phyloP scores from a whole-genome alignment of 306 rosid genomes.

The Urtica urens region DNA sequence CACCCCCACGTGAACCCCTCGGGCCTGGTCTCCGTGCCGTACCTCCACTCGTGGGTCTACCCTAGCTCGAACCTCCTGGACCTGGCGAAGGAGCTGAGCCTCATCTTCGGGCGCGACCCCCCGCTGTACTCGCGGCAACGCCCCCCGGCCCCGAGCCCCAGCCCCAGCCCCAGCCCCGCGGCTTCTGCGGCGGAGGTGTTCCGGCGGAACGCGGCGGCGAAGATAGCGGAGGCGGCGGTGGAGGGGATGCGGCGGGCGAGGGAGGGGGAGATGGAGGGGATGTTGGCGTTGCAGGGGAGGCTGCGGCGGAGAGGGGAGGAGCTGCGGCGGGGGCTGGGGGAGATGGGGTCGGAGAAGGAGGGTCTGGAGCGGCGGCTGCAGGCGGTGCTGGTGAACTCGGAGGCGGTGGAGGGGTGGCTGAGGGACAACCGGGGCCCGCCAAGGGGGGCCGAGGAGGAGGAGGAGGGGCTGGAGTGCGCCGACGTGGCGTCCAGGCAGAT shows the following conservation, averaged over 20 bases:
- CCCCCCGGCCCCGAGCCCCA: conserved; percentile 26
- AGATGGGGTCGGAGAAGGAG: conserved; percentile 77
- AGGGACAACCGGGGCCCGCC: conserved; percentile 59
- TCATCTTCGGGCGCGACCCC: conserved; percentile 56
- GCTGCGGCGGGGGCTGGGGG: conserved; percentile 45
- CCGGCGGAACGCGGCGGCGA: conserved; percentile 53
- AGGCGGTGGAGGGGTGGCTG: conserved; percentile 68
- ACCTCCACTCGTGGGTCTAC: conserved; percentile 64
- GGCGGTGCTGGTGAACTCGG: conserved; percentile 77
- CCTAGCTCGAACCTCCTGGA: conserved; percentile 70
- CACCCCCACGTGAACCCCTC: conserved; percentile 74
- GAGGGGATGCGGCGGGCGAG: conserved; percentile 40
- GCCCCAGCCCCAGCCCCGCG: conserved; percentile 11
- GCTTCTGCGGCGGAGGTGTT: conserved; percentile 58
- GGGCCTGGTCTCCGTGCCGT: conserved; percentile 61
- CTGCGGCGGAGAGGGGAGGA: conserved; percentile 56
- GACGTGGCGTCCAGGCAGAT: conserved; percentile 70
- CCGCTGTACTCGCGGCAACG: conserved; percentile 85
- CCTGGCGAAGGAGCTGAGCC: conserved; percentile 37
- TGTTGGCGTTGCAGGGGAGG: conserved; percentile 45
- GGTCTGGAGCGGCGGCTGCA: conserved; percentile 83
- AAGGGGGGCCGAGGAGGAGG: conserved; percentile 25
- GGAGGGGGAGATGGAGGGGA: conserved; percentile 72
- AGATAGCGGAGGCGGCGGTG: conserved; percentile 62
- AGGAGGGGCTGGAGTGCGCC: conserved; percentile 58